Evolutionary conservation across 108 stramenopile species (phyloP), one percentile per base, ranked within the genome.

Genomic region (Cyclotella choctawhatcheeana): DNA sequence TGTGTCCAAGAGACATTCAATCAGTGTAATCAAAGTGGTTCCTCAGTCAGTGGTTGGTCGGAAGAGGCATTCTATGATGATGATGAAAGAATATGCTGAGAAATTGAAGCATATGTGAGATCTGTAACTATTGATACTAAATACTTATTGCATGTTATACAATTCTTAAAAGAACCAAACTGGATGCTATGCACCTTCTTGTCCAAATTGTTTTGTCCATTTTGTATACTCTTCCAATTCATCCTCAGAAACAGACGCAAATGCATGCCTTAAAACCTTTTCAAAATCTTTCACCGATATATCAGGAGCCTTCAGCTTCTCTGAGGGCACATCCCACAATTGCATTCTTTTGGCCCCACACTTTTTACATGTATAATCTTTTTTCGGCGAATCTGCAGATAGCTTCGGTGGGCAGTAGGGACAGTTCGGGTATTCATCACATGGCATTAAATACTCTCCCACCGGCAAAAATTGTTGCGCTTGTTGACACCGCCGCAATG

Each of bases 201-300:
- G 96, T 12, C 98, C 99, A 91, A 99, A 99, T 64, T 96, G 80
- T 37, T 85, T 85, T 18, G 99, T 99, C 99, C 98, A 99, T 56
- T 98, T 90, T 7, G 77, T 67, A 75, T 97, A 99, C 22, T 88
- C 84, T 40, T 90, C 70, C 40, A 99, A 86, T 78, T 99, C 99
- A 13, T 97, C 96, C 31, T 80, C 60, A 17, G 95, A 94, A 2
- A 99, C 99, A 4, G 97, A 88, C 2, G 83, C 84, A 69, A 50
- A 24, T 22, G 91, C 88, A 75, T 93, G 88, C 48, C 66, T 77
- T 81, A 96, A 83, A 14, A 90, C 93, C 48, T 59, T 79, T 70
- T 91, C 76, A 79, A 96, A 96, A 74, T 96, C 93, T 17, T 78
- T 71, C 25, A 81, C 58, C 25, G 55, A 44, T 12, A 96, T 90